phyloP scores from a whole-genome alignment of 2,329 filamentous ascomycete genomes.

The Cordyceps javanica region DNA sequence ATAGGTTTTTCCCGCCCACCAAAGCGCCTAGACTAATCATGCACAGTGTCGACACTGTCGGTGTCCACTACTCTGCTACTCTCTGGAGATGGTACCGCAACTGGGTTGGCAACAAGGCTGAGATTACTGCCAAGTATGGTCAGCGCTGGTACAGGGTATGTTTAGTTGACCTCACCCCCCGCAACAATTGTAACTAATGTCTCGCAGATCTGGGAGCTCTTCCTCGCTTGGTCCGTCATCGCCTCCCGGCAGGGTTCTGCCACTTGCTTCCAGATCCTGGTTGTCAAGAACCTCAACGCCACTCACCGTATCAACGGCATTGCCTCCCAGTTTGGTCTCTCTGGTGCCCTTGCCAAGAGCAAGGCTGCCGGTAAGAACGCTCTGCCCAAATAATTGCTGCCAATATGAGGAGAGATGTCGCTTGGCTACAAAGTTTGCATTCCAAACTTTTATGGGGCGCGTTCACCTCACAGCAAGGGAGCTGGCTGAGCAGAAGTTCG shows the following conservation, averaged over 20 bases:
- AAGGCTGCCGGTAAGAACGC: conserved; percentile 29
- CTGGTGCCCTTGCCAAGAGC: conserved; percentile 46
- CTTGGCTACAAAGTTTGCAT: neutral
- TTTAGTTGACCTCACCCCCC: neutral
- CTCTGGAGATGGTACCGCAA: conserved; percentile 98
- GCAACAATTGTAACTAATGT: neutral
- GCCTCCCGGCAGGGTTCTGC: conserved; percentile 76
- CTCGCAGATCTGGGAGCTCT: conserved; percentile 84
- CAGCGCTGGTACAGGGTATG: conserved; percentile 89
- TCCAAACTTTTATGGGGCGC: neutral
- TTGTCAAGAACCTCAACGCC: conserved; percentile 87
- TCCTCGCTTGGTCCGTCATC: conserved; percentile 81
- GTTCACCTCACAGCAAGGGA: neutral
- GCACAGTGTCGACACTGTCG: conserved; percentile 71
- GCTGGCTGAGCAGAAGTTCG: conserved; percentile 1
- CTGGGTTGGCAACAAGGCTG: conserved; percentile 91
- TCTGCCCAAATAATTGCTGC: conserved; percentile 6
- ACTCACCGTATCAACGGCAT: conserved; percentile 76
- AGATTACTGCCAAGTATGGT: conserved; percentile 92
- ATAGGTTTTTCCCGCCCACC: neutral
- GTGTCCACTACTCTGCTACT: conserved; percentile 94
- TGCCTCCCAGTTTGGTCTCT: conserved; percentile 59
- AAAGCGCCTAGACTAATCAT: neutral
- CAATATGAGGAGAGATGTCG: neutral
- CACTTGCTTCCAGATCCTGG: conserved; percentile 79